Base-by-base conservation (phyloP, 1,139 yeast genomes). In the Diutina catenulata region DNA sequence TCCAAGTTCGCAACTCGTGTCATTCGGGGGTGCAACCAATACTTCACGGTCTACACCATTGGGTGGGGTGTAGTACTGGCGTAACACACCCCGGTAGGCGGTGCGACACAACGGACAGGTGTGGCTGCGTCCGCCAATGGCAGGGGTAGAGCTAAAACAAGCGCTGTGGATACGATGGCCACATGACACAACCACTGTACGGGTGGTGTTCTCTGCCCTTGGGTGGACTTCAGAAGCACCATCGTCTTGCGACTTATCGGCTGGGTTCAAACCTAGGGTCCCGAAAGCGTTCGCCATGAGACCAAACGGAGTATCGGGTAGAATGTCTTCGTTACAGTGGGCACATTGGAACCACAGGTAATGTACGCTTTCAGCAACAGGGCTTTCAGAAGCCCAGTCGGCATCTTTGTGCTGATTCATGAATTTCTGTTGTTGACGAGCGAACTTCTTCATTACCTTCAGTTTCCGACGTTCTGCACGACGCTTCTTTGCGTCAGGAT, bases 361-460 rank as follows among this genome's bases (percentile, higher is more conserved):
- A 13, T 21, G n/a, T n/a, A n/a, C 23, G 25, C 14, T 14, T n/a
- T 11, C 16, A 5, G 23, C 15, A n/a, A n/a, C n/a, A n/a, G n/a
- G n/a, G n/a, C n/a, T n/a, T n/a, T n/a, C 24, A n/a, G 20, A 16
- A 21, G 20, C 5, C 10, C 13, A 24, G 9, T 19, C 25, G 18
- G 21, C 35, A 3, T n/a, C 19, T 13, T 31, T 11, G 33, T 64
- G 64, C 13, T 59, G 56, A 9, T 51, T 54, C 39, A 60, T 53
- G 40, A 65, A 64, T 35, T 55, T 59, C 37, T 60, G 59, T 40
- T 73, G 56, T 40, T 64, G 64, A 37, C 59, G 60, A 0, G 64
- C 69, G 48, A 66, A 63, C 44, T 62, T 64, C 41, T 54, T 58
- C 62, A 67, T 55, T 1, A 65, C 59, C 43, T 57, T 64, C 1